These are phyloP conservation scores for Solanum tarapatanum DNA, from an alignment of 257 asterid genomes.

Conservation along the genomic window DNA sequence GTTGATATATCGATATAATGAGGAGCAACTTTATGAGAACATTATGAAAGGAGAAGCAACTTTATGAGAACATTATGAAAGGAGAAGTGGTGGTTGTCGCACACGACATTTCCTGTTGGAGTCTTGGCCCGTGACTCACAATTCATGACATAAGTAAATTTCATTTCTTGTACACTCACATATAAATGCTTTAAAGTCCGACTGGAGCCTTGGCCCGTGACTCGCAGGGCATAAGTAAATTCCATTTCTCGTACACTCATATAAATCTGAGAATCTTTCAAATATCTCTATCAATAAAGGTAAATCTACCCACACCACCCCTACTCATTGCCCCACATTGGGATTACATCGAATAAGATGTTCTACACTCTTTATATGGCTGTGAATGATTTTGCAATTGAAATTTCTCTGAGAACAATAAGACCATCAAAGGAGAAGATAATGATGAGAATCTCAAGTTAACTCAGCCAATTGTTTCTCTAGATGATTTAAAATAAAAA, in stretches of 20 bases:
- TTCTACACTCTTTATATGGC: not conserved
- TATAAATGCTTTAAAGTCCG: too few relatives aligned
- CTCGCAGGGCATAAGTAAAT: not conserved
- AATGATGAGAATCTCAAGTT: not conserved
- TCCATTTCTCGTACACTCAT: not conserved
- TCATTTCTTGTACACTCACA: too few relatives aligned
- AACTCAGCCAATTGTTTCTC: not conserved
- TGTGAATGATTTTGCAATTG: not conserved
- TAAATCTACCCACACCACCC: not conserved
- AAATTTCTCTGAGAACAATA: not conserved
- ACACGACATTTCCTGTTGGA: too few relatives aligned
- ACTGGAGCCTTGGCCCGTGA: too few relatives aligned
- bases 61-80: too few relatives aligned
- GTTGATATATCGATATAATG: not conserved
- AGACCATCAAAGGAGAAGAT: not conserved
- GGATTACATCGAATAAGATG: not conserved
- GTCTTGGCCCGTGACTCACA: too few relatives aligned
- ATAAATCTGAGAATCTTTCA: not conserved
- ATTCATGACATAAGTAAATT: too few relatives aligned
- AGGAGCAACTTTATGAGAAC: not conserved
- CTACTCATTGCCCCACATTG: not conserved
- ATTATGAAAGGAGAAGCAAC: not conserved
- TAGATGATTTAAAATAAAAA: not conserved
- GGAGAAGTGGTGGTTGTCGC: not conserved
- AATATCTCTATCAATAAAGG: not conserved